Percentiles rank a stretch among this genome's conserved stretches.
These are phyloP conservation scores for Taxillus chinensis DNA, from an alignment of 164 flowering plant genomes.

Conservation along the genomic window DNA sequence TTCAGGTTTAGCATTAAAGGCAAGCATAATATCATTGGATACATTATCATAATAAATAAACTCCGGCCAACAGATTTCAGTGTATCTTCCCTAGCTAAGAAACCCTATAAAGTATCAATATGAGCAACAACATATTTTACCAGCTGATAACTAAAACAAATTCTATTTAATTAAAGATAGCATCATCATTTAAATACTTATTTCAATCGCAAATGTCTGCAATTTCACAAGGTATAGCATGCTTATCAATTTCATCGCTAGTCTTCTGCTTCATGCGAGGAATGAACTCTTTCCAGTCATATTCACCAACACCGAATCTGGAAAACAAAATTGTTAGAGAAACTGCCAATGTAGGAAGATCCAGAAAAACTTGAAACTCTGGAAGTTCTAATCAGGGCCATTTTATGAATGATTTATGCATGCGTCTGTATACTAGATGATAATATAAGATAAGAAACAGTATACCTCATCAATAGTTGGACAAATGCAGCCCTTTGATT, in stretches of 20 bases:
- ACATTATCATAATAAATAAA: no score
- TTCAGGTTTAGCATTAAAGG: no score
- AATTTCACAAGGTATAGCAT: constrained; percentile 12
- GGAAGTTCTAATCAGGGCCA: background rate
- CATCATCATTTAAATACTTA: no score
- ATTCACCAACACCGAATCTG: constrained; percentile 88
- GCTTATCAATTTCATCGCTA: constrained; percentile 72
- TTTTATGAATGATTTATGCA: no score
- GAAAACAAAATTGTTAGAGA: background rate
- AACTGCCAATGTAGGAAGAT: background rate
- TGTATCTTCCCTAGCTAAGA: no score
- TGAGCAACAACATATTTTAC: no score
- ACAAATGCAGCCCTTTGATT: constrained; percentile 86
- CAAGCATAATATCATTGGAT: no score
- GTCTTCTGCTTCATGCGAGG: constrained; percentile 87
- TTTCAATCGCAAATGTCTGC: background rate
- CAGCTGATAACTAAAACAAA: no score
- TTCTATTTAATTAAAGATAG: no score
- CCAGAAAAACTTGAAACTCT: background rate
- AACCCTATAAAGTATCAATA: no score
- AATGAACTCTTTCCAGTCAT: constrained; percentile 77
- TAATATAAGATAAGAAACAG: background rate
- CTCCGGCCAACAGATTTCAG: no score
- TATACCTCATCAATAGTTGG: constrained; percentile 87
- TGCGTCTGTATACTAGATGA: background rate